These are phyloP conservation scores for Angomonas ambiguus DNA, from an alignment of 208 protist species.

Conservation along the genomic window DNA sequence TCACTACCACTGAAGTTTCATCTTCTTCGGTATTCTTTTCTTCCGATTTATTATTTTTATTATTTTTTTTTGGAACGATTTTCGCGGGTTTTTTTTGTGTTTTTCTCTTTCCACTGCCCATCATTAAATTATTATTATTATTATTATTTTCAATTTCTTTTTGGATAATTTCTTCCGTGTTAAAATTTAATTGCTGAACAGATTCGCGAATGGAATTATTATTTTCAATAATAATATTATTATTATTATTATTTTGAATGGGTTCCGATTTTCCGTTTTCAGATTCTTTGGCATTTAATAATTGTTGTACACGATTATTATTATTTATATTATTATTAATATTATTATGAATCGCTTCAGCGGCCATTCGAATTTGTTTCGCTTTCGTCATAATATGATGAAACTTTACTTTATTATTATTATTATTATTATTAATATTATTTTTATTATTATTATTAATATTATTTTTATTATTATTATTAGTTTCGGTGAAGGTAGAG, in stretches of 20 bases:
- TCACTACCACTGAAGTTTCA: too few species aligned
- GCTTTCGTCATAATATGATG: neutral
- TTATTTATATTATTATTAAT: too few species aligned
- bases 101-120: neutral
- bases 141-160: neutral
- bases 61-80: neutral
- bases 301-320: neutral
- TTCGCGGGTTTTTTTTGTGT: neutral
- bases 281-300: neutral
- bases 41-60: neutral
- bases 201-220: neutral
- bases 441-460: too few species aligned
- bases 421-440: too few species aligned
- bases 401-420: neutral
- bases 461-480: constrained; percentile 4
- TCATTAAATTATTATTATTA: neutral
- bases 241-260: too few species aligned
- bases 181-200: neutral
- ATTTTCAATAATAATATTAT: neutral
- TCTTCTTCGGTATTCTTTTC: neutral
- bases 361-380: neutral
- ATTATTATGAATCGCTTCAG: neutral
- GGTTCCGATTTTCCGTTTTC: neutral
- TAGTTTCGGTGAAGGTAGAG: neutral
- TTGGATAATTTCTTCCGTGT: neutral